These are phyloP conservation scores for Cicer yamashitae DNA, from an alignment of 306 rosid species.

Conservation along the genomic window DNA sequence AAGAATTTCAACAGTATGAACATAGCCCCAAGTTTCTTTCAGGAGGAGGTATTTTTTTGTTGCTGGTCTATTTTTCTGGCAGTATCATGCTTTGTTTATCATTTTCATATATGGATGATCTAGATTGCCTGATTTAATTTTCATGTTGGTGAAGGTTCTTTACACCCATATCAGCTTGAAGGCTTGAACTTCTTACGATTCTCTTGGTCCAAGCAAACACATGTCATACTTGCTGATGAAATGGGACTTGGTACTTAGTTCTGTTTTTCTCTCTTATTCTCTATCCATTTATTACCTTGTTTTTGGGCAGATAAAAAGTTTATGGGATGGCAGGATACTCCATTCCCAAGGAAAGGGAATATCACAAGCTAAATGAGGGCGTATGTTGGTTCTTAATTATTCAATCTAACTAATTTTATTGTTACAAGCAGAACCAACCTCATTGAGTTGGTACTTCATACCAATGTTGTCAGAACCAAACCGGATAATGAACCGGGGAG, in stretches of 20 bases:
- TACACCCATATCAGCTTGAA: slow-evolving; percentile 99
- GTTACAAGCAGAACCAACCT: slow-evolving; percentile 18
- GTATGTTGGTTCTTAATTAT: slow-evolving; percentile 14
- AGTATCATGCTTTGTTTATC: slow-evolving; percentile 31
- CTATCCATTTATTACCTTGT: slow-evolving; percentile 34
- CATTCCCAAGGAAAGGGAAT: slow-evolving; percentile 17
- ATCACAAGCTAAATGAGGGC: background rate
- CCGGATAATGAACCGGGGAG: background rate
- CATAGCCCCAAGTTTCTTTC: slow-evolving; percentile 86
- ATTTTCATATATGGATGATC: slow-evolving; percentile 37
- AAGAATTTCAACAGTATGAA: slow-evolving; percentile 93
- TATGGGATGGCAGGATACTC: background rate
- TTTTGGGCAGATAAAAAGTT: slow-evolving; percentile 8
- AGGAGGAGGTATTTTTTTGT: slow-evolving; percentile 66
- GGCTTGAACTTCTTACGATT: slow-evolving; percentile 95
- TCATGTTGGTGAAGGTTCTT: slow-evolving; percentile 64
- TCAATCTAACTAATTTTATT: slow-evolving; percentile 13
- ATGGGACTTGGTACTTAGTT: slow-evolving; percentile 92
- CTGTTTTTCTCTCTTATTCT: slow-evolving; percentile 44
- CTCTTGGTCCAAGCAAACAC: slow-evolving; percentile 99
- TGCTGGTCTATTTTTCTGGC: slow-evolving; percentile 36
- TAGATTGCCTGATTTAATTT: slow-evolving; percentile 45
- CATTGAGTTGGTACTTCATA: slow-evolving; percentile 17
- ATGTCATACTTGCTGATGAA: slow-evolving; percentile 98
- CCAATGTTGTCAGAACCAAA: background rate